These are phyloP conservation scores for Nicotiana noctiflora DNA, from an alignment of 257 asterid species.

Conservation along the genomic window DNA sequence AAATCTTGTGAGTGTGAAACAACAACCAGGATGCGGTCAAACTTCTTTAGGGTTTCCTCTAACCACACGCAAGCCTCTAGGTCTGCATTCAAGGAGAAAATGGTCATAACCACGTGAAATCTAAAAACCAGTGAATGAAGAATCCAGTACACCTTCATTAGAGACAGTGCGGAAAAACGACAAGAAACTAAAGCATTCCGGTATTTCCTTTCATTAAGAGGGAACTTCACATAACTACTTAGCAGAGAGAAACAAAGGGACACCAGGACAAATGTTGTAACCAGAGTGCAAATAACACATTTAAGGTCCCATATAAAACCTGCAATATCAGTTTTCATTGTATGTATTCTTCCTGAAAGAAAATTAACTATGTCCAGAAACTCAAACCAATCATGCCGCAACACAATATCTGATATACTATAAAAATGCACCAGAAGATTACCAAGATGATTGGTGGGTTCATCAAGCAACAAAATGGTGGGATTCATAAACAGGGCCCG, in stretches of 20 bases:
- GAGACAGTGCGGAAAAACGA: neutral
- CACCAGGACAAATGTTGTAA: neutral
- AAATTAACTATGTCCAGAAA: neutral
- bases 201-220: neutral
- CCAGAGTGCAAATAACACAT: neutral
- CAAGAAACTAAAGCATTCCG: neutral
- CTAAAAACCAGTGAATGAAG: neutral
- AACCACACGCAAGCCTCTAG: constrained; percentile 98
- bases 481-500: constrained; percentile 97
- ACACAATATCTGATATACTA: neutral
- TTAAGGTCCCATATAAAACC: neutral
- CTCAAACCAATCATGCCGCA: neutral
- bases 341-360: too few relatives aligned
- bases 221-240: neutral
- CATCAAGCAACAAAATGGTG: constrained; percentile 87
- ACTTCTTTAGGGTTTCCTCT: constrained; percentile 81
- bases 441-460: constrained; percentile 99
- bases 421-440: constrained; percentile 6
- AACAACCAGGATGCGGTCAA: constrained; percentile 89
- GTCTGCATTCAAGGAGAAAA: constrained; percentile 34
- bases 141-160: neutral
- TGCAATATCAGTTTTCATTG: neutral
- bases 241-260: neutral
- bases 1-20: constrained; percentile 98
- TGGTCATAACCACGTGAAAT: neutral